Evolutionary conservation across 805 yeast genomes (phyloP), one percentile per base, ranked within the genome.

Genomic region (Starmera pachycereana): DNA sequence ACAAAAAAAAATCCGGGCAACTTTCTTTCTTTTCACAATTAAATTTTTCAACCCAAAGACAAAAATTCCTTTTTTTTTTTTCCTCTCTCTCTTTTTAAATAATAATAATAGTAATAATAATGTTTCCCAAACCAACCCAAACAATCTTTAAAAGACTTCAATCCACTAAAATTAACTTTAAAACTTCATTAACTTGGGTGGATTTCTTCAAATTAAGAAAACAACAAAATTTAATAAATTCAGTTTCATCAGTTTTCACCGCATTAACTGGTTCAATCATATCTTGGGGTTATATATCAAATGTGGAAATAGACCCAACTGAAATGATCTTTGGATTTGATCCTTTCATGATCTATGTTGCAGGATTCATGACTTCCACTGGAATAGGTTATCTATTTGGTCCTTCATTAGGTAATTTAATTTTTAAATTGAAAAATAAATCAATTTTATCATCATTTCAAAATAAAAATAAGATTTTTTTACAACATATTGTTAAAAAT

Each of bases 301-400:
- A 83, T 50, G 66, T 83, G 49, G 92, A 86, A 56, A 76, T 92
- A 44, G 97, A 90, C 58, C 83, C 90, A 31, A 87, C 95, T 35
- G 85, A 86, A 57, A 73, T 78, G 44, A 72, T 90, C 37, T 73
- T 83, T 61, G 98, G 97, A 2, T 69, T 90, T 44, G 97, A 92
- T 56, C 87, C 95, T n/a, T 68, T 85, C 50, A 75, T 84, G 59
- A 85, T 86, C 32, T 71, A 81, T 54, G 78, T 83, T 32, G 86
- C 82, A 34, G 88, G 81, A 1, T 74, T 88, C 35, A 60, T 82
- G 40, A 66, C 78, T 12, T 78, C 84, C 12, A 90, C 90, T 22
- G 77, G 76, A 36, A 57, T 81, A 30, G 97, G 97, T 3, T 87
- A 77, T 54, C 62, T 88, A 49, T 65, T 78, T 37, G 97, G 97